Base-by-base conservation (phyloP, 306 rosid species). In the Hippophae tibetana region DNA sequence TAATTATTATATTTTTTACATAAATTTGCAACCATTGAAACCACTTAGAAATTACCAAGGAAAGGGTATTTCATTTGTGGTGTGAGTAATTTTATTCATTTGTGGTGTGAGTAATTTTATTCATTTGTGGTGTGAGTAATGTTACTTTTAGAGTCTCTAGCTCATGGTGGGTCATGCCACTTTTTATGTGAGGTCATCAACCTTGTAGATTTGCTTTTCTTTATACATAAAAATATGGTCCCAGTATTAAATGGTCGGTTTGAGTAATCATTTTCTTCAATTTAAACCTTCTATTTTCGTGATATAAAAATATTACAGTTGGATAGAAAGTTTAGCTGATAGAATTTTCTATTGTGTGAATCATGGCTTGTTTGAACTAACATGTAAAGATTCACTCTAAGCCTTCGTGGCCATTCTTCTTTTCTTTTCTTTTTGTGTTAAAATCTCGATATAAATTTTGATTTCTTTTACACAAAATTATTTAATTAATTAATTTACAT, bases 301-400 rank as follows among this genome's bases (percentile, higher is more conserved):
- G 52, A n/a, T 46, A 26, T 56, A 11, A 65, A 47, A 51, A 47
- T 52, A 12, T 38, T 47, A 11, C 48, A 7, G 53, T 52, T 52
- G 58, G 66, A 46, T 14, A 26, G 14, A 55, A 26, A 55, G 23
- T 49, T 43, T 71, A 59, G 75, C 67, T 54, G 49, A 63, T 51
- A 72, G 78, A 68, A 42, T 50, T 72, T 68, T 76, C 74, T 46
- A 69, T 47, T 65, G 7, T 40, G 41, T 60, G 78, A 72, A 76
- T 76, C 74, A 64, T 72, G 18, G 48, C 45, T 68, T 57, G 54
- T 54, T 58, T 71, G 74, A 54, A 57, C 5, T 2, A 31, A 31
- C 42, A 56, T 52, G 59, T 52, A 18, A 6, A 41, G 47, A 18
- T 55, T 14, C 14, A 26, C 51, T 59, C 46, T 40, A 51, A 57